These are phyloP conservation scores for Cyclotella atomus DNA, from an alignment of 108 stramenopile genomes.

Conservation along the genomic window DNA sequence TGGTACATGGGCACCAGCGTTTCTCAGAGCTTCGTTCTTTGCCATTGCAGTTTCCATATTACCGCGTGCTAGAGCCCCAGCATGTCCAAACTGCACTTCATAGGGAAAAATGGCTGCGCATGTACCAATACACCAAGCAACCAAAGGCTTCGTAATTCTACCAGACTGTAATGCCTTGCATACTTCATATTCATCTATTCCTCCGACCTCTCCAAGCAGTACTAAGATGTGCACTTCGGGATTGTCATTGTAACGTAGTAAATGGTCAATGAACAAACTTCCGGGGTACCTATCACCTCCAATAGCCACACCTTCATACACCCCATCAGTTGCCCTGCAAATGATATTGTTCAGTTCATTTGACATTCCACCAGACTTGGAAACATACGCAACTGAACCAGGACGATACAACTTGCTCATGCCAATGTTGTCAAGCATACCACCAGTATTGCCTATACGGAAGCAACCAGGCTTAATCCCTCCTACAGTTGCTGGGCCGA, in stretches of 20 bases:
- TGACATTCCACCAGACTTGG: conserved; percentile 89
- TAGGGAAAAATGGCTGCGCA: conserved; percentile 91
- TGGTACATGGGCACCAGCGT: conserved; percentile 87
- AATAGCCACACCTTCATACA: conserved; percentile 92
- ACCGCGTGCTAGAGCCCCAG: conserved; percentile 87
- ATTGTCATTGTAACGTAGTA: conserved; percentile 91
- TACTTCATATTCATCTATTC: conserved; percentile 92
- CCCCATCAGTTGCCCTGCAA: conserved; percentile 83
- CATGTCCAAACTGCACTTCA: conserved; percentile 95
- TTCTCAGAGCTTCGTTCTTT: conserved; percentile 80
- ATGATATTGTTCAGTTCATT: conserved; percentile 95
- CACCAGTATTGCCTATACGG: conserved; percentile 93
- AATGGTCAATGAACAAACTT: conserved; percentile 86
- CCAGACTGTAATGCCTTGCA: conserved; percentile 86
- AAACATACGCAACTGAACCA: conserved; percentile 90
- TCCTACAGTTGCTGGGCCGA: conserved; percentile 93
- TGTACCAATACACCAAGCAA: conserved; percentile 95
- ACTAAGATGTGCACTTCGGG: conserved; percentile 86
- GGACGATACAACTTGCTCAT: conserved; percentile 87
- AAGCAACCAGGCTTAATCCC: conserved; percentile 95
- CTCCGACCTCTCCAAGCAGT: conserved; percentile 90
- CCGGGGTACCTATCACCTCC: conserved; percentile 94
- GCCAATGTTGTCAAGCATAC: conserved; percentile 95
- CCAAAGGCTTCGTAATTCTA: conserved; percentile 87
- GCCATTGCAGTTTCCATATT: conserved; percentile 83